A percentile compares a stretch with the other conserved stretches of the same genome.
These are phyloP conservation scores for Lipomyces lipofer DNA, from an alignment of 805 yeast genomes.

Conservation along the genomic window DNA sequence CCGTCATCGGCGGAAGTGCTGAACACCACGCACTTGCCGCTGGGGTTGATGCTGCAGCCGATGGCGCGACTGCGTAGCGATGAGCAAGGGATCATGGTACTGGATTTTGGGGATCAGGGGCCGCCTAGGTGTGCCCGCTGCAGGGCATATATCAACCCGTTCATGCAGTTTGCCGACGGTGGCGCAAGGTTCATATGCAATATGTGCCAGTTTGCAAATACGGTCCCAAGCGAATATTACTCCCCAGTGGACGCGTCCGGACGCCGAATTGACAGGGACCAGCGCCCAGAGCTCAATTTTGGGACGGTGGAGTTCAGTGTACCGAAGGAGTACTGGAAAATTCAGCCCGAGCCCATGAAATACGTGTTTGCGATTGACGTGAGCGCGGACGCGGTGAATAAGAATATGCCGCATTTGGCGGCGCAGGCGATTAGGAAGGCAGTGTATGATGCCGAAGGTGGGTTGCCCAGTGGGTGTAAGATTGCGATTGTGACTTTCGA, in stretches of 20 bases:
- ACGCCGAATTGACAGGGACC: constrained; percentile 59
- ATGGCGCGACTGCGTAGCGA: constrained; percentile 62
- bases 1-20: constrained; percentile 75
- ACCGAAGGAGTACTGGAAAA: constrained; percentile 66
- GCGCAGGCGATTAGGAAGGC: constrained; percentile 70
- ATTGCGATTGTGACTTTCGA: constrained; percentile 79
- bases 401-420: constrained; percentile 60
- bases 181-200: constrained; percentile 75
- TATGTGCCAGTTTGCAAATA: constrained; percentile 76
- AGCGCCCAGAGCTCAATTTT: constrained; percentile 71
- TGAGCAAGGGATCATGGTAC: constrained; percentile 62
- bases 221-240: constrained; percentile 65
- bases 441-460: constrained; percentile 44
- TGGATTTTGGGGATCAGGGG: constrained; percentile 59
- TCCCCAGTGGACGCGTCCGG: constrained; percentile 63
- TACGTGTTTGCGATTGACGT: constrained; percentile 76
- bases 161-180: constrained; percentile 62
- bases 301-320: constrained; percentile 88
- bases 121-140: constrained; percentile 93
- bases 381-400: constrained; percentile 56
- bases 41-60: constrained; percentile 80
- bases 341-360: constrained; percentile 53
- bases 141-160: constrained; percentile 85
- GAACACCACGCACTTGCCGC: constrained; percentile 69
- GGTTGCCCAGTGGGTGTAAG: constrained; percentile 48